Conservation (phyloP, 2,329 filamentous ascomycete genomes). For the Dactylellina leptospora region DNA sequence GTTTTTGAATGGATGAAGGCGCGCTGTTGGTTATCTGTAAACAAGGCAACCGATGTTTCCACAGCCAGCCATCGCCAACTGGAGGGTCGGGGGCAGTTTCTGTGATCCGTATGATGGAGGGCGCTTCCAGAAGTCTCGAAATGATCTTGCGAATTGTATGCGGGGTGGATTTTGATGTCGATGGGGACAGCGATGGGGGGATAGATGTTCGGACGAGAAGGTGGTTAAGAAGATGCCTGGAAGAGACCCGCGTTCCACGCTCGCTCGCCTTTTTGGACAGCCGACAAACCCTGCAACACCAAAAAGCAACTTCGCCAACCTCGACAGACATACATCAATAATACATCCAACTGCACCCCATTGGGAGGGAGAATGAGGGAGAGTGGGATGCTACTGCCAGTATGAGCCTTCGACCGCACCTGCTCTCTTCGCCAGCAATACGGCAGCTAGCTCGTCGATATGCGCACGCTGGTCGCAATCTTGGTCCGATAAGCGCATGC, state of each 20-base stretch:
- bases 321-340: too few relatives aligned
- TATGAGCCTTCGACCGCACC: slow-evolving; percentile 27
- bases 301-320: too few relatives aligned
- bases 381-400: slow-evolving; percentile 1
- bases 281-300: slow-evolving; percentile 11
- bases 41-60: too few relatives aligned
- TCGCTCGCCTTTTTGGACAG: not conserved
- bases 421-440: slow-evolving; percentile 7
- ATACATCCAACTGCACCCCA: too few relatives aligned
- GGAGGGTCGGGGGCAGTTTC: too few relatives aligned
- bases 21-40: too few relatives aligned
- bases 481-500: slow-evolving; percentile 1
- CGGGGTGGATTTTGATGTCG: not conserved
- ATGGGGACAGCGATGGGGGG: not conserved
- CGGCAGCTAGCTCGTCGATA: slow-evolving; percentile 20
- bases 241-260: slow-evolving; percentile 21
- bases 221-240: slow-evolving; percentile 1
- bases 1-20: too few relatives aligned
- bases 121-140: not conserved
- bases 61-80: too few relatives aligned
- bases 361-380: too few relatives aligned
- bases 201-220: not conserved
- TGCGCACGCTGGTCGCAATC: slow-evolving; percentile 13
- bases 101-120: too few relatives aligned
- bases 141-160: too few relatives aligned